Evolutionary conservation across 495 filamentous ascomycete species (phyloP).

Genomic region (Penicillium psychrofluorescens): DNA sequence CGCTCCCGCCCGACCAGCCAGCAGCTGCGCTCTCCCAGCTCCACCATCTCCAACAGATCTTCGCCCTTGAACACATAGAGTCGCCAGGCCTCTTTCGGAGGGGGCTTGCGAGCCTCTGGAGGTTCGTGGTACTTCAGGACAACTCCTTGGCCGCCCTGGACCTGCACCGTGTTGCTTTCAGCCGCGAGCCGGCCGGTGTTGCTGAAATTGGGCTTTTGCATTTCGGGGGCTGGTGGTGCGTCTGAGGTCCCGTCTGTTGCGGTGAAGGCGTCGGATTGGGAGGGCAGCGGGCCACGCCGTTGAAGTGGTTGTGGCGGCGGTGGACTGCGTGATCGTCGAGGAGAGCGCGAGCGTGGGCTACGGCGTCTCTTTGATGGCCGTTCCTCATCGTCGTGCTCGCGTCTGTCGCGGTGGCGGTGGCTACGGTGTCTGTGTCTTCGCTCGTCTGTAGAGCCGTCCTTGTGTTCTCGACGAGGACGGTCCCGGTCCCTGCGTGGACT

Average conservation of each 20-base stretch:
- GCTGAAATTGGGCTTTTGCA: constrained; percentile 82
- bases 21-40: constrained; percentile 67
- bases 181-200: constrained; percentile 77
- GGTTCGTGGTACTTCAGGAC: constrained; percentile 96
- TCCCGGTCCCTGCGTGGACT: constrained; percentile 21
- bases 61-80: constrained; percentile 88
- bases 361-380: constrained; percentile 20
- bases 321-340: constrained; percentile 20
- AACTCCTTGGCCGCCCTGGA: constrained; percentile 51
- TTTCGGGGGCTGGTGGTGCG: constrained; percentile 43
- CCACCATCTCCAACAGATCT: constrained; percentile 72
- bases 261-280: constrained; percentile 63
- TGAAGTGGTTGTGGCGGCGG: constrained; percentile 20
- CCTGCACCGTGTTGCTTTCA: constrained; percentile 78
- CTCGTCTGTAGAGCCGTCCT: constrained; percentile 14
- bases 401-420: constrained; percentile 22
- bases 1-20: constrained; percentile 84
- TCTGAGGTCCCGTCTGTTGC: constrained; percentile 28
- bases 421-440: constrained; percentile 26
- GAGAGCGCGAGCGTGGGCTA: constrained; percentile 26
- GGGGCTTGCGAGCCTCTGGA: constrained; percentile 81
- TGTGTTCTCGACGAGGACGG: constrained; percentile 21
- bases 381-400: constrained; percentile 13
- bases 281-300: constrained; percentile 56
- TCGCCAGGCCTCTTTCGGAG: constrained; percentile 71